Conservation (phyloP, 257 asterid species). For the Solanum dulcamara region DNA sequence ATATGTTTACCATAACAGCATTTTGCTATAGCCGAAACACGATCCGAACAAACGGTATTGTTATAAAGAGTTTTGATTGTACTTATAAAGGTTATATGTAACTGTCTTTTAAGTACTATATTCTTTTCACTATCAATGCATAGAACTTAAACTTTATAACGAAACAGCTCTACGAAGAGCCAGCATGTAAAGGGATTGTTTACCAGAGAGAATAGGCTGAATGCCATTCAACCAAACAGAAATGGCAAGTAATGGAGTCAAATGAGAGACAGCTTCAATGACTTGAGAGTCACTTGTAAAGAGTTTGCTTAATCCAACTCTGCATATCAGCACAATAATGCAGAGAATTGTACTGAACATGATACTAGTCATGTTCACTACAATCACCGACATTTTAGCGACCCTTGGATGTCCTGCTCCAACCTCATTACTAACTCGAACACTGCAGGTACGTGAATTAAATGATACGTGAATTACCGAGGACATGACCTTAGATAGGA, state of each 20-base stretch:
- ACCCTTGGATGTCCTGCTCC: slow-evolving; percentile 27
- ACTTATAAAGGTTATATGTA: neutral
- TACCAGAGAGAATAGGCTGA: slow-evolving; percentile 21
- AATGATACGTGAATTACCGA: no score
- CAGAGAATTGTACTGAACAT: slow-evolving; percentile 9
- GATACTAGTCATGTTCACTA: slow-evolving; percentile 12
- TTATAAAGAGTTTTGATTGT: neutral
- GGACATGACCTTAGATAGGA: no score
- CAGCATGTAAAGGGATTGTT: neutral
- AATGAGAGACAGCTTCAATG: slow-evolving; percentile 5
- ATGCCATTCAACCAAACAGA: slow-evolving; percentile 21
- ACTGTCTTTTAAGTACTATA: neutral
- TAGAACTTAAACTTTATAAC: neutral
- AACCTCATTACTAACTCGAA: slow-evolving; percentile 21
- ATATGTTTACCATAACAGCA: no score
- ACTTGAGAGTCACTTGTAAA: slow-evolving; percentile 17
- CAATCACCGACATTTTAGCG: slow-evolving; percentile 14
- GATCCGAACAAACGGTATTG: neutral
- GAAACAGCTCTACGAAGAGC: neutral
- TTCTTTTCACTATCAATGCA: neutral
- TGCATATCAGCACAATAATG: slow-evolving; percentile 10
- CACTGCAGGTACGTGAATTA: neutral
- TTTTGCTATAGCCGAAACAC: no score
- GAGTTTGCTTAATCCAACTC: slow-evolving; percentile 14
- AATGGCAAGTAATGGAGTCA: slow-evolving; percentile 20